Percentiles rank a stretch among this genome's conserved stretches.
Conservation (phyloP, 2,329 filamentous ascomycete species). For the Pseudocercospora macadamiae region DNA sequence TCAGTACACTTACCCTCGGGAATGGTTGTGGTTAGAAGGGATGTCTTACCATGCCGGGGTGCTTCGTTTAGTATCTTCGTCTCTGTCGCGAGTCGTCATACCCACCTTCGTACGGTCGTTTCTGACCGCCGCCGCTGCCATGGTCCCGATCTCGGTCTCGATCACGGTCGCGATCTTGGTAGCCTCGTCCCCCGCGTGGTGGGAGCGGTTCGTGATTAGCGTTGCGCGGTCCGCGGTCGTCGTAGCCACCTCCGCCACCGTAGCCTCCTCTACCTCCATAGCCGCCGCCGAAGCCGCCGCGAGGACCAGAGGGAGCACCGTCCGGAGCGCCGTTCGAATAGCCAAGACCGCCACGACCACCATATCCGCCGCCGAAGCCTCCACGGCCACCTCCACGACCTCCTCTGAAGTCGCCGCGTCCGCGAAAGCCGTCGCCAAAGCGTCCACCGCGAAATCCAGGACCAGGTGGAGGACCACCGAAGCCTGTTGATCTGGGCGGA, state of each 20-base stretch:
- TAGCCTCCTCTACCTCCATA: constrained; percentile 38
- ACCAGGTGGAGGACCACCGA: constrained; percentile 58
- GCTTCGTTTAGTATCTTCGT: constrained; percentile 57
- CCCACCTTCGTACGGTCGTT: constrained; percentile 70
- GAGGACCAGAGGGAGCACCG: constrained; percentile 53
- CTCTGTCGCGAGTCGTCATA: constrained; percentile 74
- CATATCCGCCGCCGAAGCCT: constrained; percentile 41
- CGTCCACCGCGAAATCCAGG: constrained; percentile 57
- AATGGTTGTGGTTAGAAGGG: constrained; percentile 11
- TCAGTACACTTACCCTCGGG: constrained; percentile 32
- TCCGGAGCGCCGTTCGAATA: constrained; percentile 48
- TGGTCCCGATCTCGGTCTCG: constrained; percentile 43
- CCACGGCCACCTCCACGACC: constrained; percentile 50
- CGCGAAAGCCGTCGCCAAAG: constrained; percentile 59
- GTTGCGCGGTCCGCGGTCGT: constrained; percentile 61
- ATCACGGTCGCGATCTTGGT: constrained; percentile 46
- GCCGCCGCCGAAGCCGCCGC: constrained; percentile 39
- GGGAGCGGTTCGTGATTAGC: constrained; percentile 86
- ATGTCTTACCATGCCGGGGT: constrained; percentile 26
- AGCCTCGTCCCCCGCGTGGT: constrained; percentile 61
- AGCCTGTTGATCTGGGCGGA: constrained; percentile 63
- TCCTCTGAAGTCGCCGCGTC: constrained; percentile 55
- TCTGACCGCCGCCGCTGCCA: constrained; percentile 56
- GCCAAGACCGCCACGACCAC: constrained; percentile 40
- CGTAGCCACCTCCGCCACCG: constrained; percentile 41